Evolutionary conservation across 805 yeast species (phyloP).

Genomic region (Kodamaea jinghongensis): DNA sequence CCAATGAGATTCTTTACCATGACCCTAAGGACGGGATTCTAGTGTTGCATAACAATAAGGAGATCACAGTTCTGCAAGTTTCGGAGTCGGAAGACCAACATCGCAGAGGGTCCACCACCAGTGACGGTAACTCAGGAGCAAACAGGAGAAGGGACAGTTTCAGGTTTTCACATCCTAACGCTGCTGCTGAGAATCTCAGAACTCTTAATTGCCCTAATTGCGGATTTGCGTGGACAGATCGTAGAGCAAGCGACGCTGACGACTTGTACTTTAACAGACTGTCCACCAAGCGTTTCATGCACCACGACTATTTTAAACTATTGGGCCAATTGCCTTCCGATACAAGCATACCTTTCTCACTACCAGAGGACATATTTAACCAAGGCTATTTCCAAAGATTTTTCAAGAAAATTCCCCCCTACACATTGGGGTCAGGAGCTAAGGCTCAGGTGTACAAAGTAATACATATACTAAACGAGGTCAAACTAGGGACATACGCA

Average conservation of each 20-base stretch:
- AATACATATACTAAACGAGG: constrained; percentile 71
- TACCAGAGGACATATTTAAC: constrained; percentile 61
- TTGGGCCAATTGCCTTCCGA: constrained; percentile 24
- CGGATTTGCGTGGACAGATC: constrained; percentile 25
- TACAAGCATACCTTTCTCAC: constrained; percentile 10
- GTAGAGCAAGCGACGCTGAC: not conserved
- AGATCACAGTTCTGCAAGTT: constrained; percentile 28
- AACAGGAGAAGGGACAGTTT: constrained; percentile 1
- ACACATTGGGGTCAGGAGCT: constrained; percentile 73
- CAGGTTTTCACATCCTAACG: not conserved
- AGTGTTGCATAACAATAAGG: constrained; percentile 32
- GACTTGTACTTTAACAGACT: not conserved
- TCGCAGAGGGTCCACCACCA: not conserved
- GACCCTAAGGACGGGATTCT: constrained; percentile 34
- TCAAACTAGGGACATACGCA: constrained; percentile 76
- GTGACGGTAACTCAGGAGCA: not conserved
- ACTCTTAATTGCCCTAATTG: constrained; percentile 27
- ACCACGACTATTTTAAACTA: constrained; percentile 36
- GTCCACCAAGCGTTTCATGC: constrained; percentile 25
- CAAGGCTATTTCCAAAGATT: constrained; percentile 80
- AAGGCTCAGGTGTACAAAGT: constrained; percentile 84
- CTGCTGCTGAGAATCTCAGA: not conserved
- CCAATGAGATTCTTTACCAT: constrained; percentile 31
- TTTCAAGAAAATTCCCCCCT: constrained; percentile 54
- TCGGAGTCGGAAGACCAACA: constrained; percentile 8